These are phyloP conservation scores for Cordyceps pruinosa DNA, from an alignment of 2,329 filamentous ascomycete genomes.

Conservation along the genomic window DNA sequence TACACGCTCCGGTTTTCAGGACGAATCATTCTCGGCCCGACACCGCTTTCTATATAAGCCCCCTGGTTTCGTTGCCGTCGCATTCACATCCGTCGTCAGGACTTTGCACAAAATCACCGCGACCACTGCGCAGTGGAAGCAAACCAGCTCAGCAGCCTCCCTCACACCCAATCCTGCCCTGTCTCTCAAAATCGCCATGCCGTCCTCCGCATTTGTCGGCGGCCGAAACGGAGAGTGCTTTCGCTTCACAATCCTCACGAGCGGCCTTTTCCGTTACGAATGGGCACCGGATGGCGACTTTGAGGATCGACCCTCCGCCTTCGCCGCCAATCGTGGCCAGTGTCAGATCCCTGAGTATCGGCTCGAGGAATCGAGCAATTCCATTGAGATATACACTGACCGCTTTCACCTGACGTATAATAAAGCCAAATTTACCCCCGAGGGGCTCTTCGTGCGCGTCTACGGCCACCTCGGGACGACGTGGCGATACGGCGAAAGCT, in stretches of 20 bases:
- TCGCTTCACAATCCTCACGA: conserved; percentile 53
- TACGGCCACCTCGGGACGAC: conserved; percentile 11
- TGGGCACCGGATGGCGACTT: conserved; percentile 54
- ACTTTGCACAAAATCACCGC: too few relatives aligned
- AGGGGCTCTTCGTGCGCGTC: conserved; percentile 38
- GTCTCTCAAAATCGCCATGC: background rate
- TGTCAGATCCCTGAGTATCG: conserved; percentile 39
- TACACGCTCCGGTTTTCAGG: background rate
- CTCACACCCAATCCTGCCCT: background rate
- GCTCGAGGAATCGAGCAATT: conserved; percentile 36
- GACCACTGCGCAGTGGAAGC: too few relatives aligned
- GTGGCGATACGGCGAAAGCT: conserved; percentile 47
- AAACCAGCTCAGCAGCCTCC: background rate
- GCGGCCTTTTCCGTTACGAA: conserved; percentile 53
- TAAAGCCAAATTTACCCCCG: conserved; percentile 45
- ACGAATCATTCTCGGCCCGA: background rate
- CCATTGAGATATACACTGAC: conserved; percentile 49
- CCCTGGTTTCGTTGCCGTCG: background rate
- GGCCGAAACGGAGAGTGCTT: conserved; percentile 31
- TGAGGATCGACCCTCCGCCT: conserved; percentile 55
- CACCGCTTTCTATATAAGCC: background rate
- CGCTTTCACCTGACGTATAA: conserved; percentile 52
- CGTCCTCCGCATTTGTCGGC: conserved; percentile 11
- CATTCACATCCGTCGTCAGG: background rate
- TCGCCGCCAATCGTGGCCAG: conserved; percentile 47